Conservation (phyloP, 768 basidiomycete species). For the Clavaria fumosa region DNA sequence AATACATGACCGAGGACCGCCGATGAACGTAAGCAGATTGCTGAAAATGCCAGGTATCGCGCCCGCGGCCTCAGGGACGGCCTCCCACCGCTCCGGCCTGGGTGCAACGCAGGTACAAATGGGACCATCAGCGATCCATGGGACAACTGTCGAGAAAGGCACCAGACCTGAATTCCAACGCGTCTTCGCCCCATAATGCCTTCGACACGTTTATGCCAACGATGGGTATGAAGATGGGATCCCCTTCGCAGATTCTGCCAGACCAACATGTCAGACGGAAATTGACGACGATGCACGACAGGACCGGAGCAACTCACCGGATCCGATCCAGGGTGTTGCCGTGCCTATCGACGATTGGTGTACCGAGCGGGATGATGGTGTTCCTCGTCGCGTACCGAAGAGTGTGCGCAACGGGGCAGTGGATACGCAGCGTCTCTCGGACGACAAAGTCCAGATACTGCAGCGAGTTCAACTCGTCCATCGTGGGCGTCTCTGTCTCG, state of each 20-base stretch:
- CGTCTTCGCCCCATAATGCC: conserved; percentile 35
- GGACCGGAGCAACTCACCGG: conserved; percentile 11
- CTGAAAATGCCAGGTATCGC: conserved; percentile 33
- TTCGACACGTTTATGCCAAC: conserved; percentile 26
- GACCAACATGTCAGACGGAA: background rate
- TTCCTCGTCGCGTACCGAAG: conserved; percentile 22
- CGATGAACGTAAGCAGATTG: conserved; percentile 30
- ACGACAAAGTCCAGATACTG: conserved; percentile 37
- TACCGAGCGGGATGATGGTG: conserved; percentile 23
- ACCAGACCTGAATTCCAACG: conserved; percentile 32
- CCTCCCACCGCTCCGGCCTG: conserved; percentile 41
- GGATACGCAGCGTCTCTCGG: conserved; percentile 28
- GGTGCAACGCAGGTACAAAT: too few species aligned
- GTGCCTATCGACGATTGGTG: conserved; percentile 20
- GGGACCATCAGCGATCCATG: too few species aligned
- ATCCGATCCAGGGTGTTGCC: conserved; percentile 19
- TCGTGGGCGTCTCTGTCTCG: conserved; percentile 26
- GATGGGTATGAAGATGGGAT: conserved; percentile 21
- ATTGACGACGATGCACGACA: background rate
- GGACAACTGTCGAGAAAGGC: too few species aligned
- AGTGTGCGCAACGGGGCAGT: conserved; percentile 23
- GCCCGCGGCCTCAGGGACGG: conserved; percentile 18
- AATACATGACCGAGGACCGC: conserved; percentile 36
- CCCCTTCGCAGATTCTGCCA: conserved; percentile 11
- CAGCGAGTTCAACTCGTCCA: conserved; percentile 36